phyloP scores from a whole-genome alignment of 352 stramenopile species.

The Blastocystis sp. region DNA sequence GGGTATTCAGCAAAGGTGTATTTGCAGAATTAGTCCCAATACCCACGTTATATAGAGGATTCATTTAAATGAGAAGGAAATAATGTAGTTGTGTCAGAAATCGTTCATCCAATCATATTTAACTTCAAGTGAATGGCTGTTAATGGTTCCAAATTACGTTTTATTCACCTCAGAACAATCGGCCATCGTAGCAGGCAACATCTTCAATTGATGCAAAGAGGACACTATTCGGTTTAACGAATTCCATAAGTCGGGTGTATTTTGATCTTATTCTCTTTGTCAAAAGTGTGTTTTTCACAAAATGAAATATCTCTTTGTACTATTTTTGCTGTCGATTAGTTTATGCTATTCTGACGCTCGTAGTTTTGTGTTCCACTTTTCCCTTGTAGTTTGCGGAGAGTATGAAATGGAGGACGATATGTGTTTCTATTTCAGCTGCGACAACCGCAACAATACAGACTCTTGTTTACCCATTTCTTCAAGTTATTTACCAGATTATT shows the following conservation, averaged over 20 bases:
- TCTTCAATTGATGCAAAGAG: too few species aligned
- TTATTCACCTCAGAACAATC: too few species aligned
- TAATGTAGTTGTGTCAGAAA: too few species aligned
- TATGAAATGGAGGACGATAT: background rate
- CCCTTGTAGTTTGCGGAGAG: slow-evolving; percentile 1
- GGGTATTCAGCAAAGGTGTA: background rate
- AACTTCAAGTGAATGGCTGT: too few species aligned
- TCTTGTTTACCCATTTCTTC: background rate
- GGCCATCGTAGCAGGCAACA: too few species aligned
- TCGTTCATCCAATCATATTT: too few species aligned
- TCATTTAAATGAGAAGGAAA: too few species aligned
- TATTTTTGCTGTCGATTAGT: background rate
- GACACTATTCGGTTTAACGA: background rate
- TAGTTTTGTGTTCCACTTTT: background rate
- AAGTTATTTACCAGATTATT: background rate
- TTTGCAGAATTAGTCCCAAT: background rate
- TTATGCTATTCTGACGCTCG: background rate
- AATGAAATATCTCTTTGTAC: slow-evolving; percentile 11
- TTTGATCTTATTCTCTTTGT: background rate
- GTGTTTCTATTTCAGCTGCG: background rate
- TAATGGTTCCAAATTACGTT: too few species aligned
- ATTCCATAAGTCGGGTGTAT: background rate
- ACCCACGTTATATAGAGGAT: too few species aligned
- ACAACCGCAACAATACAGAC: background rate
- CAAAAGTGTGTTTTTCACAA: background rate